A percentile compares a stretch with the other conserved stretches of the same genome.
phyloP scores from a whole-genome alignment of 2,329 filamentous ascomycete genomes.

The Monosporascus sp. region DNA sequence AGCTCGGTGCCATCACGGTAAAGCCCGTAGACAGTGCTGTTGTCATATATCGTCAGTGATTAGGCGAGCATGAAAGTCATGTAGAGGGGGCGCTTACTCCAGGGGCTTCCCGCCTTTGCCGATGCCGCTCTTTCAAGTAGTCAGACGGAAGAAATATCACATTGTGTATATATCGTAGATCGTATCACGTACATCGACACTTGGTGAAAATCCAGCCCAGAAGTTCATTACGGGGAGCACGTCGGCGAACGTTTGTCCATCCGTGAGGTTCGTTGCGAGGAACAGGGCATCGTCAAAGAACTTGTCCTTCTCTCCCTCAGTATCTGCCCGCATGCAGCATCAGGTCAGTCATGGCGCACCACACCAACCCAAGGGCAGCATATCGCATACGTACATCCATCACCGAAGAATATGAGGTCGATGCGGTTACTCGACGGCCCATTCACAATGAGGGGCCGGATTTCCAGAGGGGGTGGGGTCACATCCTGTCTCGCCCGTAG shows the following conservation, averaged over 20 bases:
- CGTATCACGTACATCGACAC: constrained; percentile 17
- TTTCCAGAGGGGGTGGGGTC: constrained; percentile 23
- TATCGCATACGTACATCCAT: constrained; percentile 21
- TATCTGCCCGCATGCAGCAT: constrained; percentile 14
- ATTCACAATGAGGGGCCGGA: constrained; percentile 26
- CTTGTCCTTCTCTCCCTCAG: constrained; percentile 25
- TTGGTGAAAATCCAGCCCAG: constrained; percentile 26
- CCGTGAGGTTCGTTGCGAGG: constrained; percentile 22
- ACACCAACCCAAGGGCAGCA: not conserved
- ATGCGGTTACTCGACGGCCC: constrained; percentile 24
- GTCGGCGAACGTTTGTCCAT: constrained; percentile 25
- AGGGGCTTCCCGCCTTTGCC: constrained; percentile 21
- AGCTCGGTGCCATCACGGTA: constrained; percentile 28
- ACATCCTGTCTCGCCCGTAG: constrained; percentile 13
- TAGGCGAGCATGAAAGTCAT: not conserved
- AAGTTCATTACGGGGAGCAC: constrained; percentile 25
- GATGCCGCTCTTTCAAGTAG: constrained; percentile 20
- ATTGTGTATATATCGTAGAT: not conserved
- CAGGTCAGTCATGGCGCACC: not conserved
- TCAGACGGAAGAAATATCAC: constrained; percentile 1
- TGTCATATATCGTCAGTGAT: not conserved
- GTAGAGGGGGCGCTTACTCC: constrained; percentile 15
- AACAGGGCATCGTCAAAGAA: constrained; percentile 25
- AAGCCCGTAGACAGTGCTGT: constrained; percentile 27
- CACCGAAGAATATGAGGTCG: constrained; percentile 27